Percentiles rank a stretch among this genome's conserved stretches.
These are phyloP conservation scores for Cerrena zonata DNA, from an alignment of 1,284 basidiomycete species.

Conservation along the genomic window DNA sequence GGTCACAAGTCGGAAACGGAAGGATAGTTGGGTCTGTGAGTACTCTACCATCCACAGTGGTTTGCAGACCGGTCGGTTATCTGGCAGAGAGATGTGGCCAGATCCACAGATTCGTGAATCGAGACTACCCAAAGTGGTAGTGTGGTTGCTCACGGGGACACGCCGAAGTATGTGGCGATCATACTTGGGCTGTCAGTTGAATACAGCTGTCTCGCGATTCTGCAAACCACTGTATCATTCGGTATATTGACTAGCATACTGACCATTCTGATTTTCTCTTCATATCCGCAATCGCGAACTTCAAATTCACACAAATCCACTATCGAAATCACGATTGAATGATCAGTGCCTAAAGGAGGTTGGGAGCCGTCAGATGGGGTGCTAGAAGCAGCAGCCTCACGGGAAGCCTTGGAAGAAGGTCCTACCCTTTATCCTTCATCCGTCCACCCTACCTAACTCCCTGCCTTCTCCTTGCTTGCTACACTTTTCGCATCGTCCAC, in stretches of 20 bases:
- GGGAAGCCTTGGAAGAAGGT: constrained; percentile 90
- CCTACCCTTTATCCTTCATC: constrained; percentile 74
- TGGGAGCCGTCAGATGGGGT: constrained; percentile 74
- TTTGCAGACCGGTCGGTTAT: too few relatives aligned
- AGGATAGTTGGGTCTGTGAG: constrained; percentile 80
- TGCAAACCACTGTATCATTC: too few relatives aligned
- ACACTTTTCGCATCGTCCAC: constrained; percentile 17
- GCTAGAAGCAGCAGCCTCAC: constrained; percentile 76
- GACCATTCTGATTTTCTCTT: constrained; percentile 8
- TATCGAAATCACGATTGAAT: constrained; percentile 4
- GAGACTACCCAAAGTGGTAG: too few relatives aligned
- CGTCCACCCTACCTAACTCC: constrained; percentile 48
- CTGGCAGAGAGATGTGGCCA: too few relatives aligned
- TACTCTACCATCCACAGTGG: too few relatives aligned
- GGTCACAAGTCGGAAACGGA: constrained; percentile 74
- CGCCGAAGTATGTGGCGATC: too few relatives aligned
- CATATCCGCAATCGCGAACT: constrained; percentile 6
- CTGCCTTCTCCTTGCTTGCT: constrained; percentile 29
- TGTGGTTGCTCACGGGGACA: too few relatives aligned
- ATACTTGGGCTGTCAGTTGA: too few relatives aligned
- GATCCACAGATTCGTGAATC: too few relatives aligned
- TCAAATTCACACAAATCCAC: constrained; percentile 9
- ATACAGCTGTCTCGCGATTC: too few relatives aligned
- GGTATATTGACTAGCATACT: constrained; percentile 6
- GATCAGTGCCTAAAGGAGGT: constrained; percentile 81